These are phyloP conservation scores for Psidium guajava DNA, from an alignment of 345 rosid genomes.

Conservation along the genomic window DNA sequence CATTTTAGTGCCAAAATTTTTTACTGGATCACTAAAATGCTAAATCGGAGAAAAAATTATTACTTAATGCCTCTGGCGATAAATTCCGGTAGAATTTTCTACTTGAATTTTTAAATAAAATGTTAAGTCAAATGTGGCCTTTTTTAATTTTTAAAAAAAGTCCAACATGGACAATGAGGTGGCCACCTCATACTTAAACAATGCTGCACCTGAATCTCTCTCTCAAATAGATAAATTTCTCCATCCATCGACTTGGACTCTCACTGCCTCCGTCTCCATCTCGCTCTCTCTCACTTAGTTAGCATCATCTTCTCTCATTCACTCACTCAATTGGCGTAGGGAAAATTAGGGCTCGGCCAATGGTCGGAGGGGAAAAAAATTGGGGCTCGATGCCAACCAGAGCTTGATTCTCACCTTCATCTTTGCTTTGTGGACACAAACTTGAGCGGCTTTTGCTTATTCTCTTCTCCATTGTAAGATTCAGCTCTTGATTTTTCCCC, in stretches of 20 bases:
- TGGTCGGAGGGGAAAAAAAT: not conserved
- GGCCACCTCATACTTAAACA: not conserved
- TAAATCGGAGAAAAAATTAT: not conserved
- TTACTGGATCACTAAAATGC: not conserved
- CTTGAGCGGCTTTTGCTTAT: not conserved
- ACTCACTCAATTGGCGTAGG: not conserved
- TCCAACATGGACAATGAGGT: not conserved
- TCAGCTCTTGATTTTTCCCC: not conserved
- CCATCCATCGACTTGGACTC: not conserved
- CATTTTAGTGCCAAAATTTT: not conserved
- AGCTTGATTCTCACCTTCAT: not conserved
- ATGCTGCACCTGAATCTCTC: not conserved
- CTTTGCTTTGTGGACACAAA: not conserved
- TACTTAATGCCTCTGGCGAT: not conserved
- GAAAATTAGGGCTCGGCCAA: not conserved
- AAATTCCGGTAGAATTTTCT: not conserved
- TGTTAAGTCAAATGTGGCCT: not conserved
- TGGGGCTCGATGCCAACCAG: not conserved
- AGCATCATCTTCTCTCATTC: not conserved
- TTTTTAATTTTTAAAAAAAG: not conserved
- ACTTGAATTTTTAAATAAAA: not conserved
- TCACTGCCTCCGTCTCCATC: not conserved
- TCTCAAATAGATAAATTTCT: not conserved
- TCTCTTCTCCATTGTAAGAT: not conserved
- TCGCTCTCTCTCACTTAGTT: not conserved